phyloP scores from a whole-genome alignment of 1,139 yeast genomes.

The Suhomyces bolitotheri region DNA sequence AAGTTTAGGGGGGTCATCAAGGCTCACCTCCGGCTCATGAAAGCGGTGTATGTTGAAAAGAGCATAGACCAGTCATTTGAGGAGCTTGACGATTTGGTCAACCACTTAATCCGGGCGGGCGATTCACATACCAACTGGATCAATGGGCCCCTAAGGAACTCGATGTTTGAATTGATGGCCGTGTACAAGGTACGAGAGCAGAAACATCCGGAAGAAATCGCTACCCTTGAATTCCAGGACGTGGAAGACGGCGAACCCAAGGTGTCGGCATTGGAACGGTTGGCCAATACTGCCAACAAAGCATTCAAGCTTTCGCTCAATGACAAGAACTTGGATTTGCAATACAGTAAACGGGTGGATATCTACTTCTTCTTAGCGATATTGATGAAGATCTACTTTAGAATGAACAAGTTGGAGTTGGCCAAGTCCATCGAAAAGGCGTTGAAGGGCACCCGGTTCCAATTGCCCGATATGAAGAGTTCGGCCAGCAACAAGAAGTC shows the following conservation, averaged over 20 bases:
- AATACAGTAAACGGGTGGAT: constrained; percentile 57
- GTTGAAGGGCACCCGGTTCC: constrained; percentile 51
- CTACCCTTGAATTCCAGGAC: constrained; percentile 15
- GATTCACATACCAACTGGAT: constrained; percentile 70
- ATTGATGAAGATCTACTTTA: constrained; percentile 71
- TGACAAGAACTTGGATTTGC: constrained; percentile 62
- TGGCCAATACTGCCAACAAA: constrained; percentile 69
- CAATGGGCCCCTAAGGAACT: constrained; percentile 54
- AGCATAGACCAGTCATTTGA: constrained; percentile 43
- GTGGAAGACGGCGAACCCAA: constrained; percentile 13
- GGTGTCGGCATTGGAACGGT: constrained; percentile 41
- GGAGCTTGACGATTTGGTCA: constrained; percentile 44
- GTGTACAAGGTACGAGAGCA: constrained; percentile 41
- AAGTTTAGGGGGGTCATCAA: constrained; percentile 35
- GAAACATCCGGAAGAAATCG: constrained; percentile 32
- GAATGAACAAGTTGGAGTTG: constrained; percentile 67
- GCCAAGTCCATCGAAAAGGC: constrained; percentile 82
- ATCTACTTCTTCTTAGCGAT: constrained; percentile 75
- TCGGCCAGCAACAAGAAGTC: constrained; percentile 49
- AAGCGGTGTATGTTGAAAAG: constrained; percentile 36
- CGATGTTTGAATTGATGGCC: constrained; percentile 57
- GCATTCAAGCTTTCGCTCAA: constrained; percentile 78
- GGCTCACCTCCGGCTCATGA: constrained; percentile 39
- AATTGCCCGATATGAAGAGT: constrained; percentile 53
- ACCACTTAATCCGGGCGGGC: constrained; percentile 57